Evolutionary conservation across 2,329 filamentous ascomycete species (phyloP).

Genomic region (Aspergillus sp.): DNA sequence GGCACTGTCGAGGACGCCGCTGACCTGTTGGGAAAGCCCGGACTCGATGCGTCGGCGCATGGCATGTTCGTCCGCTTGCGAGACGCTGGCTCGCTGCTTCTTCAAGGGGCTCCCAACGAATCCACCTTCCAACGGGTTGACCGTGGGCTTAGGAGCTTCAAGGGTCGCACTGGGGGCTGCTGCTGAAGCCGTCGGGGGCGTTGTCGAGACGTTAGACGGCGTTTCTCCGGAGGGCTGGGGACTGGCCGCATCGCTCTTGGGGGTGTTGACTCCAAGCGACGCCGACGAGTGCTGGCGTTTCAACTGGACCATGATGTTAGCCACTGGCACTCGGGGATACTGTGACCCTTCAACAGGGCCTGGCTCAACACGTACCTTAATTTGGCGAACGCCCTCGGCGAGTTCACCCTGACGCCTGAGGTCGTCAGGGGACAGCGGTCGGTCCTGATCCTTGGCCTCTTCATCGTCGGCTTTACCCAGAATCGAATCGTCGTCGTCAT

Average conservation of each 20-base stretch:
- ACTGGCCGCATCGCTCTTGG: slow-evolving; percentile 33
- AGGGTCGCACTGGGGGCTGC: slow-evolving; percentile 13
- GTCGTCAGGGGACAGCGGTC: slow-evolving; percentile 60
- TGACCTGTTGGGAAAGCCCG: slow-evolving; percentile 39
- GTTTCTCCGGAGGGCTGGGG: slow-evolving; percentile 39
- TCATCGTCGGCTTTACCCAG: slow-evolving; percentile 64
- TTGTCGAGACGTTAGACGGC: slow-evolving; percentile 32
- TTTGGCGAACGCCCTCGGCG: slow-evolving; percentile 64
- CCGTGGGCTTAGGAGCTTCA: slow-evolving; percentile 23
- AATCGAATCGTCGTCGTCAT: slow-evolving; percentile 65
- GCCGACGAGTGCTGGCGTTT: slow-evolving; percentile 67
- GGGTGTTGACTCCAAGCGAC: slow-evolving; percentile 42
- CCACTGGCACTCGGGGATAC: not conserved
- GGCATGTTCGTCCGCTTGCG: slow-evolving; percentile 41
- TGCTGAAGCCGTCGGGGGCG: slow-evolving; percentile 32
- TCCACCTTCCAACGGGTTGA: slow-evolving; percentile 30
- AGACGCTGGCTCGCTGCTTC: slow-evolving; percentile 48
- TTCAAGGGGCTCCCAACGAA: slow-evolving; percentile 49
- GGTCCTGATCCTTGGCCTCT: slow-evolving; percentile 50
- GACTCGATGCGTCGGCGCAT: slow-evolving; percentile 42
- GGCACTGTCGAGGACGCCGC: slow-evolving; percentile 32
- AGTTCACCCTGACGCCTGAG: slow-evolving; percentile 60
- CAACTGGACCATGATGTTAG: slow-evolving; percentile 44
- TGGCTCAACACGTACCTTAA: slow-evolving; percentile 53
- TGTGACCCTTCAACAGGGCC: not conserved